A percentile compares a stretch with the other conserved stretches of the same genome.
phyloP scores from a whole-genome alignment of 345 rosid genomes.

The Sisymbrium altissimum region DNA sequence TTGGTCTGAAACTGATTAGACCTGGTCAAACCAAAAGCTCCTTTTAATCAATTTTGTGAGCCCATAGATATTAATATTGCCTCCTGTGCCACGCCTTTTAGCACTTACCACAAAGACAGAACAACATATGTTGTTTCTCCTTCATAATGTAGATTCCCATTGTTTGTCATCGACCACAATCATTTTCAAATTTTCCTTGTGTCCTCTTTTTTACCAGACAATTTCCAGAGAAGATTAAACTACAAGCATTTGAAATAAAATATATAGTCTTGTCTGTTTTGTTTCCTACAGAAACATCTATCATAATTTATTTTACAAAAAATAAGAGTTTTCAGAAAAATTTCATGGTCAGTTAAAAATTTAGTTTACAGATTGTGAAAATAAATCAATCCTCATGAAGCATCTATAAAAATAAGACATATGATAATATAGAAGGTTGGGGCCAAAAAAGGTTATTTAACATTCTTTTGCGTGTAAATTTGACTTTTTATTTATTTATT shows the following conservation, averaged over 20 bases:
- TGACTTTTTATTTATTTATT: no score
- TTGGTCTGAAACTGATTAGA: slow-evolving; percentile 30
- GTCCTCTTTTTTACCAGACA: slow-evolving; percentile 12
- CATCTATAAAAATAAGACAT: no score
- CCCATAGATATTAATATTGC: slow-evolving; percentile 2
- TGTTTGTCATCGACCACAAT: slow-evolving; percentile 23
- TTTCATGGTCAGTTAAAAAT: not conserved
- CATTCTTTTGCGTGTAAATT: no score
- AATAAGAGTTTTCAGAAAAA: no score
- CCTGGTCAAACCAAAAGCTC: slow-evolving; percentile 32
- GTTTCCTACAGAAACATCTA: not conserved
- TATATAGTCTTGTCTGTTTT: not conserved
- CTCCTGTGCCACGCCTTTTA: slow-evolving; percentile 32
- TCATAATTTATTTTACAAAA: no score
- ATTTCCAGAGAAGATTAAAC: slow-evolving; percentile 19
- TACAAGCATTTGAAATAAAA: not conserved
- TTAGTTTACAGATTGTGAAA: not conserved
- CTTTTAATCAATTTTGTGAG: slow-evolving; percentile 2
- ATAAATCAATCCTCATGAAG: not conserved
- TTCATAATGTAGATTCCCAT: slow-evolving; percentile 29
- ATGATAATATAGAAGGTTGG: no score
- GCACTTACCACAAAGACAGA: slow-evolving; percentile 26
- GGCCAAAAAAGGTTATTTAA: no score
- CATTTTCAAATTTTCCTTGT: slow-evolving; percentile 13
- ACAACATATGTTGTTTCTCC: not conserved